Base-by-base conservation (phyloP, 495 filamentous ascomycete genomes). In the Podospora comata region DNA sequence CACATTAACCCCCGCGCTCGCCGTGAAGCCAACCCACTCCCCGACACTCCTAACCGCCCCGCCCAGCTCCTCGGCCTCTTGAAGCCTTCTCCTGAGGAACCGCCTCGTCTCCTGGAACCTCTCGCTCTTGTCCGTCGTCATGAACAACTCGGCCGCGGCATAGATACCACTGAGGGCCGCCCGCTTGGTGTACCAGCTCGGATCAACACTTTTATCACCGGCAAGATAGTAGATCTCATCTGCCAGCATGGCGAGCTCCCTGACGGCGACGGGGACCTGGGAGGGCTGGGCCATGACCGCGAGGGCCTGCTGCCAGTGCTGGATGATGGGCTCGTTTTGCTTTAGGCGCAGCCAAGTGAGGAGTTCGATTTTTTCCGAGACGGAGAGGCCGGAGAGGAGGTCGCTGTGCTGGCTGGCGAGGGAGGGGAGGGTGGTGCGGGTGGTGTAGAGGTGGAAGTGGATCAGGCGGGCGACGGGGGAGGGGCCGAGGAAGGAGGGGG, bases 171-270 rank as follows among this genome's bases (percentile, higher is more conserved):
- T 86, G 5, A 98, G 81, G 1, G 87, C 87, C 5, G 89, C 86
- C 5, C 95, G 88, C 77, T 95, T 95, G 65, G 93, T 91, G 76
- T 98, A 99, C 95, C 95, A 98, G 13, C 85, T 85, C 0, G 87
- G 84, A 74, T 97, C 94, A 69, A 97, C 90, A 16, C 87, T 86
- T 4, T 79, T 80, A 76, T 97, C 96, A 56, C 92, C 92, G 0
- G 96, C 87, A 2, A 97, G 87, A 71, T 85, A 91, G 77, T 89
- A 88, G 32, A 99, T 94, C 79, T 99, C 95, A 78, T 95, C 93
- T 6, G 90, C 85, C 2, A 99, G 88, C 54, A 84, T 79, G 39
- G 90, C 88, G 15, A 99, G 86, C 79, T 97, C 94, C 7, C 83
- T 81, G 2, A 97, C 74, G 1, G 93, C 91, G n/a, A 87, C 72